Percentiles rank a stretch among this genome's conserved stretches.
phyloP scores from a whole-genome alignment of 2,329 filamentous ascomycete genomes.

The Aureobasidium sp. region DNA sequence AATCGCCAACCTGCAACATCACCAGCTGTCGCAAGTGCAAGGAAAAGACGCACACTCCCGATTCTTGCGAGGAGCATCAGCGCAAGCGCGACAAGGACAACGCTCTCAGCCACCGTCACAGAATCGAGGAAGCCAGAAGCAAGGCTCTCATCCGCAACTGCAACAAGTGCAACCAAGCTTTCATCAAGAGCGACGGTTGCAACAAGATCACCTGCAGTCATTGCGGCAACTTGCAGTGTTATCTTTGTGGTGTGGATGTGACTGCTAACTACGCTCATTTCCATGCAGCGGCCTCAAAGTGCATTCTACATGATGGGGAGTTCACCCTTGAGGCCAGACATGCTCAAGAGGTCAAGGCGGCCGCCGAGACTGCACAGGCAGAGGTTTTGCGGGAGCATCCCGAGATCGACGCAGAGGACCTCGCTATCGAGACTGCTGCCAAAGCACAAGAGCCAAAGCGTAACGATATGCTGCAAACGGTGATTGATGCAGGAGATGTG shows the following conservation, averaged over 20 bases:
- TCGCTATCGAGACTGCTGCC: slow-evolving; percentile 54
- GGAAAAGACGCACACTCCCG: slow-evolving; percentile 60
- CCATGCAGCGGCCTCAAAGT: slow-evolving; percentile 48
- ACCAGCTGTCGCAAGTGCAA: slow-evolving; percentile 52
- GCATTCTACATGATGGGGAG: slow-evolving; percentile 57
- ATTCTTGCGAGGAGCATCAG: slow-evolving; percentile 57
- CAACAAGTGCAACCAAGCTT: slow-evolving; percentile 63
- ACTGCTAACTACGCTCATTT: slow-evolving; percentile 62
- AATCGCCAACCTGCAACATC: slow-evolving; percentile 54
- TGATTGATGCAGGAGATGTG: too few relatives aligned
- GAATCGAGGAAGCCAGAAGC: slow-evolving; percentile 79
- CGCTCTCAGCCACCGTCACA: slow-evolving; percentile 53
- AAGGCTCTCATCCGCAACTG: slow-evolving; percentile 68
- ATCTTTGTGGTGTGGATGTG: slow-evolving; percentile 60
- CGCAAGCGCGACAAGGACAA: slow-evolving; percentile 43
- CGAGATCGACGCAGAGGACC: slow-evolving; percentile 47
- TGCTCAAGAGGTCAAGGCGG: slow-evolving; percentile 52
- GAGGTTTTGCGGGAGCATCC: slow-evolving; percentile 53
- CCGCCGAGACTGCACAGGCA: slow-evolving; percentile 50
- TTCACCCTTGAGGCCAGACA: slow-evolving; percentile 46
- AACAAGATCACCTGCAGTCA: slow-evolving; percentile 72
- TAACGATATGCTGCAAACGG: too few relatives aligned
- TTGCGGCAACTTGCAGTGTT: slow-evolving; percentile 51
- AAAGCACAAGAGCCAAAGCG: neutral
- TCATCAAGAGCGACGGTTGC: slow-evolving; percentile 71